Conservation (phyloP, 352 stramenopile genomes). For the Pythium biforme region DNA sequence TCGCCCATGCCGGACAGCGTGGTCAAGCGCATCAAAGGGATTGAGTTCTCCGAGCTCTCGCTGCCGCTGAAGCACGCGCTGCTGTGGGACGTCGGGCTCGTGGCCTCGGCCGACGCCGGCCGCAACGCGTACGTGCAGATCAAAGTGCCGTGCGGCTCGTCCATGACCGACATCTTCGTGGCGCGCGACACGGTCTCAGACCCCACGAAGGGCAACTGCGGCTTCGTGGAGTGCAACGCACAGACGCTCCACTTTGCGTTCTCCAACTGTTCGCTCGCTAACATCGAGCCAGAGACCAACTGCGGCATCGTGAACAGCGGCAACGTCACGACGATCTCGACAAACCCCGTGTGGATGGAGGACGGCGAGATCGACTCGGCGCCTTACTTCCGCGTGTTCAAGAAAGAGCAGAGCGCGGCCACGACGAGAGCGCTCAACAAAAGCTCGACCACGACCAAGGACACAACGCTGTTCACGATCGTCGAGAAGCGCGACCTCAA, state of each 20-base stretch:
- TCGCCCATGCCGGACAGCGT: slow-evolving; percentile 16
- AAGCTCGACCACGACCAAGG: not conserved
- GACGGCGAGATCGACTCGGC: slow-evolving; percentile 23
- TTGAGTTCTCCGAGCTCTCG: slow-evolving; percentile 13
- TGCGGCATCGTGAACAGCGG: slow-evolving; percentile 14
- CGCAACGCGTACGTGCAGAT: slow-evolving; percentile 15
- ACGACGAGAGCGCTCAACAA: not conserved
- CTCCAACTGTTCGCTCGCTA: slow-evolving; percentile 14
- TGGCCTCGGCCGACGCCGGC: slow-evolving; percentile 11
- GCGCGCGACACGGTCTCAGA: slow-evolving; percentile 17
- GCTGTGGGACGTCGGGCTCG: slow-evolving; percentile 25
- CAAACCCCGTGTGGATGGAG: slow-evolving; percentile 23
- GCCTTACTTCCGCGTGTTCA: slow-evolving; percentile 15
- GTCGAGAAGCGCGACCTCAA: slow-evolving; percentile 17
- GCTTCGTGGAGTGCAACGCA: slow-evolving; percentile 18
- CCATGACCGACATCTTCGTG: slow-evolving; percentile 29
- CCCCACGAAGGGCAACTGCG: slow-evolving; percentile 11
- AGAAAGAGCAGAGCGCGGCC: slow-evolving; percentile 1
- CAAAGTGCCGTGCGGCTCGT: slow-evolving; percentile 21
- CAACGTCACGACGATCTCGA: slow-evolving; percentile 5
- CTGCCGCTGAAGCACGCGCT: slow-evolving; percentile 21
- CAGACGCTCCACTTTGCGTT: slow-evolving; percentile 17
- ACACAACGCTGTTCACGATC: slow-evolving; percentile 23
- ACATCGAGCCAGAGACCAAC: slow-evolving; percentile 14
- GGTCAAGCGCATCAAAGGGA: slow-evolving; percentile 7